Evolutionary conservation across 495 filamentous ascomycete species (phyloP), one percentile per base, ranked within the genome.

Genomic region (Talaromyces nanjingensis): DNA sequence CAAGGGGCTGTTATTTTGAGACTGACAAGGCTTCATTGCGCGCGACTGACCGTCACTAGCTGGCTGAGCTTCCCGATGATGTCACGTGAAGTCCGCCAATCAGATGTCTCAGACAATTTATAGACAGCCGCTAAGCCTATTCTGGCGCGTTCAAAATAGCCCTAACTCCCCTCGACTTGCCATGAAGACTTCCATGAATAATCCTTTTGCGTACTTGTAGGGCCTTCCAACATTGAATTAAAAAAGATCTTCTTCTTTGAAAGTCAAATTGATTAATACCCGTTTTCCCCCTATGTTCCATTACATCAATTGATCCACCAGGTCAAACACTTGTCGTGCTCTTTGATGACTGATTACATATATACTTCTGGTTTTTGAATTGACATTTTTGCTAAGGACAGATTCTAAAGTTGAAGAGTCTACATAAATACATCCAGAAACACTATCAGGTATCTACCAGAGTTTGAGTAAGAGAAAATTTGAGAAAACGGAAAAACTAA

Each of bases 61-160:
- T 56, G 22, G 24, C 20, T 56, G 53, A 56, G 18, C 49, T 54
- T 25, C 49, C 18, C 4, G 20, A 27, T 56, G 20, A 56, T 56
- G 53, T 56, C 53, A 56, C 53, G 53, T 56, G 53, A 14, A 56
- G 5, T n/a, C 53, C 12, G 11, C 53, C 53, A 56, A 56, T 56
- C 20, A 54, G 24, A 54, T 12, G 22, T 16, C 22, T 29, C 11
- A 4, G 52, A 14, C 25, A 7, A 20, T 14, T 8, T 42, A 29
- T 27, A 8, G n/a, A 49, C n/a, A 20, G 6, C 45, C 45, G 45
- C 53, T 56, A 56, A 16, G 2, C 24, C 53, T 56, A 14, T 56
- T 56, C 29, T 6, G 16, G 53, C 7, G 9, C 29, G 14, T 29
- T 22, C 22, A 56, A 14, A 29, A 56, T 56, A 56, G 53, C 53